A percentile compares a stretch with the other conserved stretches of the same genome.
Evolutionary conservation across 2,329 filamentous ascomycete genomes (phyloP).

Genomic region (Colletotrichum sojae): DNA sequence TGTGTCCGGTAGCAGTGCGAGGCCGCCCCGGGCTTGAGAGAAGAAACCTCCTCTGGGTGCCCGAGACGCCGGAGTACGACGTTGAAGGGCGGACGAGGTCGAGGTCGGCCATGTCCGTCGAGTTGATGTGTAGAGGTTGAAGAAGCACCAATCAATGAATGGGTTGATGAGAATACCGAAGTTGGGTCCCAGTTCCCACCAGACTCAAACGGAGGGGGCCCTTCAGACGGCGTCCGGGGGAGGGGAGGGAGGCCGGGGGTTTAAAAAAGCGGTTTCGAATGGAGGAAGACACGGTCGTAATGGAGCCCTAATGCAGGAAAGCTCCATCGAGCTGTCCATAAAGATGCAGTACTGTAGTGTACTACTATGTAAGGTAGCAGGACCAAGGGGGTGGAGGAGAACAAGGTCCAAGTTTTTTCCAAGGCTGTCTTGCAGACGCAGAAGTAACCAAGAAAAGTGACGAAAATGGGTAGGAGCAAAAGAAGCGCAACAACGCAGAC

Average conservation of each 20-base stretch:
- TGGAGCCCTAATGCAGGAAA: constrained; percentile 39
- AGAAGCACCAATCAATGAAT: constrained; percentile 14
- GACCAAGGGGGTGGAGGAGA: neutral
- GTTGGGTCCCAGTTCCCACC: constrained; percentile 36
- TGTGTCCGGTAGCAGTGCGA: constrained; percentile 35
- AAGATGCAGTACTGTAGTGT: constrained; percentile 16
- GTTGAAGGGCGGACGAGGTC: constrained; percentile 37
- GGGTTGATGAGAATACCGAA: constrained; percentile 11
- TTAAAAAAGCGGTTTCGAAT: constrained; percentile 35
- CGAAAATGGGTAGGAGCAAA: constrained; percentile 33
- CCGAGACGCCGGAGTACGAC: constrained; percentile 38
- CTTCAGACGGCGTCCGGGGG: constrained; percentile 36
- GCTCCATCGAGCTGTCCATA: constrained; percentile 32
- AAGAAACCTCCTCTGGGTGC: constrained; percentile 36
- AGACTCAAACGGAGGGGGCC: constrained; percentile 25
- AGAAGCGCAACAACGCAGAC: constrained; percentile 11
- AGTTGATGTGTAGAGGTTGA: constrained; percentile 15
- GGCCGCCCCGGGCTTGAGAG: constrained; percentile 40
- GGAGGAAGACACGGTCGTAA: constrained; percentile 26
- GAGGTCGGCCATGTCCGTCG: constrained; percentile 36
- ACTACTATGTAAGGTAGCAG: too few species aligned
- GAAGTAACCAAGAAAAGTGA: constrained; percentile 28
- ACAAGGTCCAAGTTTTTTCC: constrained; percentile 19
- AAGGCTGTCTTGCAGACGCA: neutral
- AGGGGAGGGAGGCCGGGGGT: constrained; percentile 30